Percentiles rank a stretch among this genome's conserved stretches.
phyloP scores from a whole-genome alignment of 768 basidiomycete species.

The Naganishia randhawae region DNA sequence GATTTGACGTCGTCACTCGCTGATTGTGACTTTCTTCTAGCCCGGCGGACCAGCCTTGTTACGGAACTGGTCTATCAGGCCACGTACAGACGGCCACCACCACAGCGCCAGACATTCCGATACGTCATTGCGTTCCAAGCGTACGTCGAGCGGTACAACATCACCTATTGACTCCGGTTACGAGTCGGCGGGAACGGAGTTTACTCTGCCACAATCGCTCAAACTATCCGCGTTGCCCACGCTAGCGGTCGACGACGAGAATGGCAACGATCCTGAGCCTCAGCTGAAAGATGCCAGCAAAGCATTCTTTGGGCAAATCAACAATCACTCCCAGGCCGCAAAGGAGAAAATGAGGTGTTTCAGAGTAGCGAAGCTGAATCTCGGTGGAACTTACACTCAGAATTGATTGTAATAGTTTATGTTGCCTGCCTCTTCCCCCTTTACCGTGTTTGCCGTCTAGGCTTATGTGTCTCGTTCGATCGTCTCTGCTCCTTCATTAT shows the following conservation, averaged over 20 bases:
- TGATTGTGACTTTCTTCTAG: not conserved
- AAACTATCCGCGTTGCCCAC: not conserved
- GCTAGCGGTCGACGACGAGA: slow-evolving; percentile 11
- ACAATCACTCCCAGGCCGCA: slow-evolving; percentile 60
- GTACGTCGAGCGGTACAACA: not conserved
- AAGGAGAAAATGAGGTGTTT: slow-evolving; percentile 47
- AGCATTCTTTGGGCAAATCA: slow-evolving; percentile 70
- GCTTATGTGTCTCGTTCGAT: not conserved
- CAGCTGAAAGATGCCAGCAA: slow-evolving; percentile 57
- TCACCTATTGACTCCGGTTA: slow-evolving; percentile 37
- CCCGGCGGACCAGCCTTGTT: slow-evolving; percentile 20
- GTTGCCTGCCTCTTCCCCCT: too few species aligned
- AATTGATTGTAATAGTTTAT: too few species aligned
- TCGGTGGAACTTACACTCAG: too few species aligned
- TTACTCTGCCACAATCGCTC: not conserved
- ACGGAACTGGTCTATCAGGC: slow-evolving; percentile 16
- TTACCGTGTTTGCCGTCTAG: too few species aligned
- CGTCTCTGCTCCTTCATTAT: too few species aligned
- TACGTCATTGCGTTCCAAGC: not conserved
- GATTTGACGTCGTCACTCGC: not conserved
- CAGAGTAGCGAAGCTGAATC: slow-evolving; percentile 37
- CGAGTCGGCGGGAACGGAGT: slow-evolving; percentile 31
- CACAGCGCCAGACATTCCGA: not conserved
- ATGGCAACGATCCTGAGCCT: slow-evolving; percentile 1
- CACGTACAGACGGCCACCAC: not conserved